These are phyloP conservation scores for Phytophthora cactorum DNA, from an alignment of 352 stramenopile genomes.

Conservation along the genomic window DNA sequence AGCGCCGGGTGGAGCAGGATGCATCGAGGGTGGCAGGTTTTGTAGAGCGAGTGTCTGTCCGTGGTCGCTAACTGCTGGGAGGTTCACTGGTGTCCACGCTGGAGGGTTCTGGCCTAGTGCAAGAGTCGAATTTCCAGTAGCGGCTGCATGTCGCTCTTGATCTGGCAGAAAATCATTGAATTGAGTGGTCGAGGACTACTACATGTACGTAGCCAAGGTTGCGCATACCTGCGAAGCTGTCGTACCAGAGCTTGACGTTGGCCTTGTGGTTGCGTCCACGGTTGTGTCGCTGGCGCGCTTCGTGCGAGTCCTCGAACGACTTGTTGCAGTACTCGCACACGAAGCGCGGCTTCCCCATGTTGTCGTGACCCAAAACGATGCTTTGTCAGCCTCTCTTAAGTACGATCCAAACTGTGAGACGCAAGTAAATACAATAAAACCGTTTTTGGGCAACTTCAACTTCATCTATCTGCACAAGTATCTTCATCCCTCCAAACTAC, in stretches of 20 bases:
- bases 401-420: slow-evolving; percentile 34
- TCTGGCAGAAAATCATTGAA: slow-evolving; percentile 30
- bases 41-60: slow-evolving; percentile 13
- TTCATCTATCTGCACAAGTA: background rate
- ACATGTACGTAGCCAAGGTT: background rate
- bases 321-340: slow-evolving; percentile 86
- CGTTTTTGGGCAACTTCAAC: slow-evolving; percentile 1
- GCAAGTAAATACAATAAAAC: background rate
- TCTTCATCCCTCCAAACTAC: no score
- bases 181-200: slow-evolving; percentile 8
- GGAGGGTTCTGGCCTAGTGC: background rate
- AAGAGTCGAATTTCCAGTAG: background rate
- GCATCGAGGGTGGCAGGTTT: slow-evolving; percentile 76
- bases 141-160: slow-evolving; percentile 41
- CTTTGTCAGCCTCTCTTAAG: slow-evolving; percentile 25
- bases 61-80: slow-evolving; percentile 3
- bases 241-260: slow-evolving; percentile 89
- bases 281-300: slow-evolving; percentile 70
- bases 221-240: slow-evolving; percentile 68
- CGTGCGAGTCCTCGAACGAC: slow-evolving; percentile 79
- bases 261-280: slow-evolving; percentile 74
- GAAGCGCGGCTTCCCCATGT: slow-evolving; percentile 65
- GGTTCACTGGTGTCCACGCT: slow-evolving; percentile 16
- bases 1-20: slow-evolving; percentile 55
- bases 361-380: no score